Evolutionary conservation across 495 filamentous ascomycete species (phyloP).

Genomic region (Podospora bellae-mahoneyi): DNA sequence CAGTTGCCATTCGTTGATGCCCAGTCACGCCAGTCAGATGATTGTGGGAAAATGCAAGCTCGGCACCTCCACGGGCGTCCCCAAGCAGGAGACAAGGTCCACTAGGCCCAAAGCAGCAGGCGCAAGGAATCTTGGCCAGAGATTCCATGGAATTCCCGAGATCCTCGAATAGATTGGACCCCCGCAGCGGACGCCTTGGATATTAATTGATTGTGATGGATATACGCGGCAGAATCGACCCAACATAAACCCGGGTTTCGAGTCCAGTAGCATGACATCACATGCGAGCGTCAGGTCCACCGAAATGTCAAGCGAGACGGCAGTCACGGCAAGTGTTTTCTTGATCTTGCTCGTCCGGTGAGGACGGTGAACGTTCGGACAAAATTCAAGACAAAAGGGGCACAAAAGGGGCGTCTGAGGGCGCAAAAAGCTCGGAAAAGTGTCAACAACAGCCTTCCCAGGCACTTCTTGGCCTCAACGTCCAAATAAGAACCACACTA

Average conservation of each 20-base stretch:
- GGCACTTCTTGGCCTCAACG: background rate
- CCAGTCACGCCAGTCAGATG: conserved; percentile 2
- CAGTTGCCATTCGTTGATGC: background rate
- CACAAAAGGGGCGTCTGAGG: background rate
- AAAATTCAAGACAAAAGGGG: background rate
- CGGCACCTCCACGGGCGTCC: conserved; percentile 5
- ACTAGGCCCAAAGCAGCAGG: conserved; percentile 22
- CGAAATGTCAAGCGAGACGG: conserved; percentile 12
- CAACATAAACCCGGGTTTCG: conserved; percentile 15
- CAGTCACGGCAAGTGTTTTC: conserved; percentile 9
- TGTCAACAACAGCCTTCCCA: background rate
- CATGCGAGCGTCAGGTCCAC: conserved; percentile 5
- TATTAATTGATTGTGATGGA: conserved; percentile 11
- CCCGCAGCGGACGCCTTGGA: background rate
- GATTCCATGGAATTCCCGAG: conserved; percentile 22
- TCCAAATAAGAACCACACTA: background rate
- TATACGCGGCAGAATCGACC: conserved; percentile 14
- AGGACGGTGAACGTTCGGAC: background rate
- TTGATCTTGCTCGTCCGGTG: background rate
- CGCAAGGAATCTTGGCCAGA: conserved; percentile 14
- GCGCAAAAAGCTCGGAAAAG: conserved; percentile 4
- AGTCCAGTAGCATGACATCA: conserved; percentile 19
- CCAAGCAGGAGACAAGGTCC: conserved; percentile 3
- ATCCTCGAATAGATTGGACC: conserved; percentile 6
- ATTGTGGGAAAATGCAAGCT: conserved; percentile 10